phyloP scores from a whole-genome alignment of 768 basidiomycete genomes.

The Lactarius pseudohatsudake region DNA sequence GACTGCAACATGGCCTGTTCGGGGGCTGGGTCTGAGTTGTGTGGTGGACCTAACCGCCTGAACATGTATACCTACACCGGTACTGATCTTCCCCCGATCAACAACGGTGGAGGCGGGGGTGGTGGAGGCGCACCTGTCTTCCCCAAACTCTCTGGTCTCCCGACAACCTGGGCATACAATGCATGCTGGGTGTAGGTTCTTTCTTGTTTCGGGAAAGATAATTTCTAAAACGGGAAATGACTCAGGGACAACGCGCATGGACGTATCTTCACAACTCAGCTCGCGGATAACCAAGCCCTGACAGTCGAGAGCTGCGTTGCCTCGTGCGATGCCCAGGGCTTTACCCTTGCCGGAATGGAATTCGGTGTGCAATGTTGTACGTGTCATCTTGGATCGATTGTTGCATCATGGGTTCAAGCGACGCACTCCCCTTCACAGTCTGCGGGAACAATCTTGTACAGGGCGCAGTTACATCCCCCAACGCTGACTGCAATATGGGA shows the following conservation, averaged over 20 bases:
- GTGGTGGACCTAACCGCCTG: slow-evolving; percentile 69
- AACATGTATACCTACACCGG: slow-evolving; percentile 73
- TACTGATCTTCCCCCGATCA: slow-evolving; percentile 42
- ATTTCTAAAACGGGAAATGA: slow-evolving; percentile 6
- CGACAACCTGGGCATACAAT: slow-evolving; percentile 25
- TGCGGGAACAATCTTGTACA: slow-evolving; percentile 68
- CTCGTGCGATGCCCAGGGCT: slow-evolving; percentile 54
- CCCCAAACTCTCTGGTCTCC: slow-evolving; percentile 21
- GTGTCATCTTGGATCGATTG: slow-evolving; percentile 30
- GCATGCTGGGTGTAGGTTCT: slow-evolving; percentile 52
- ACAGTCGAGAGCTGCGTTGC: slow-evolving; percentile 67
- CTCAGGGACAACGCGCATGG: slow-evolving; percentile 59
- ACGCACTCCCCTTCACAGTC: slow-evolving; percentile 41
- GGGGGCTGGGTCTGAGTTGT: slow-evolving; percentile 63
- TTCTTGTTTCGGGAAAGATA: neutral
- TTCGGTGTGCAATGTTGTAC: slow-evolving; percentile 53
- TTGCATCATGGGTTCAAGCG: slow-evolving; percentile 6
- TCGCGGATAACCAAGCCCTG: slow-evolving; percentile 39
- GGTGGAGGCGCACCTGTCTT: slow-evolving; percentile 20
- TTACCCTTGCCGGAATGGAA: slow-evolving; percentile 69
- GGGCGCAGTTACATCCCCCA: slow-evolving; percentile 53
- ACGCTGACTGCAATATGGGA: slow-evolving; percentile 64
- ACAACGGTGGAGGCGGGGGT: slow-evolving; percentile 39
- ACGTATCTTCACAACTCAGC: slow-evolving; percentile 52
- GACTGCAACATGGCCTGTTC: slow-evolving; percentile 68